Evolutionary conservation across 371 early-diverging fungal species (phyloP), one percentile per base, ranked within the genome.

Genomic region (Sporodiniella umbellata): DNA sequence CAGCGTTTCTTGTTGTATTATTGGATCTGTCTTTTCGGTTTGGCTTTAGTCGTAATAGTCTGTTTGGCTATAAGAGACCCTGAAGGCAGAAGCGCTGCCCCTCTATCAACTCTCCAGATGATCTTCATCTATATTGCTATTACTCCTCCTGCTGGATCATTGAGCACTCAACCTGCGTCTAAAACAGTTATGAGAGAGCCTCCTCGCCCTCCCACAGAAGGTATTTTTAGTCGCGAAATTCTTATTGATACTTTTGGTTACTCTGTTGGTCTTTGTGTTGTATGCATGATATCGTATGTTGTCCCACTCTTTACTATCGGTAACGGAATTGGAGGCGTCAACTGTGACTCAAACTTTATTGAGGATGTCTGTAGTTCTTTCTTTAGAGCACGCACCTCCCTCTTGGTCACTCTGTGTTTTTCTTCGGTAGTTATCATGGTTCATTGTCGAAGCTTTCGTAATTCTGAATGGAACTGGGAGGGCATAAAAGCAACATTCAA

Each of bases 1-100:
- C 82, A 89, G 58, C 94, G 94, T 51, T 94, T 95, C 72, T 79
- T 95, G 31, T 74, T 89, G 7, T 92, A 94, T 57, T 77, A 95
- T 50, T 67, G 85, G 84, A 43, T 81, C 82, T 7, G 75, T 76
- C 22, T 85, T 78, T 51, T 61, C 18, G 54, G 55, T 40, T 31
- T 59, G 11, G 67, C 62, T 30, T 51, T 88, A n/a, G 69, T 82
- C 11, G 58, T 90, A 21, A 42, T 88, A n/a, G 56, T 89, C 3
- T 85, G 87, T 45, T 56, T 88, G 28, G 79, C 79, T 28, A 71
- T 87, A 52, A 68, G 70, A 45, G 89, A 95, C 89, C 66, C 80
- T 88, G 33, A 85, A 81, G 75, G 83, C 84, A 60, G 90, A 88
- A 75, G 78, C 88, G 69, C 64, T 73, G 48, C 85, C 67, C 66